Base-by-base conservation (phyloP, 2,329 filamentous ascomycete species). In the Zymoseptoria brevis region DNA sequence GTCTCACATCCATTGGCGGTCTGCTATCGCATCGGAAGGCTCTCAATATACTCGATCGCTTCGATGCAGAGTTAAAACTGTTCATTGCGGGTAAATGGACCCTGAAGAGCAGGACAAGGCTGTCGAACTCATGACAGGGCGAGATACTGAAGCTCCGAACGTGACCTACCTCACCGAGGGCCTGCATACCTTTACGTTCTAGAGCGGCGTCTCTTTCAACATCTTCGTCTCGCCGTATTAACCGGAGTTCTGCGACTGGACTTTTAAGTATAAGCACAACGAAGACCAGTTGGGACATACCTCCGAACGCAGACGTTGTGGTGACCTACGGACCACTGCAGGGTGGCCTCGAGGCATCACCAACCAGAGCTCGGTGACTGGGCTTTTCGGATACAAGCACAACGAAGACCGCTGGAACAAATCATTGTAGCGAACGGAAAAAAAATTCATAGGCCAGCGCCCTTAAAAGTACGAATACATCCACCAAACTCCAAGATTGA, bases 101-200 rank as follows among this genome's bases (percentile, higher is more conserved):
- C 54, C 52, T 22, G n/a, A 49, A 4, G 54, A 57, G 19, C 49
- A 62, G n/a, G 59, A 61, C 1, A 26, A 41, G 57, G 7, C 54
- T 62, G 8, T 64, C 60, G 61, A 61, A 53, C 30, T 53, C 58
- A 19, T 21, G 53, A 59, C 22, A 63, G 58, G 19, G 59, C 62
- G 19, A 61, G 63, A 56, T 2, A 79, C 79, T 0, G 67, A 66
- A 50, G 60, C 60, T 0, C 74, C 76, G 0, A 80, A 80, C 1
- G 77, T 84, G 1, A 68, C 73, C 3, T 83, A 82, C 66, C 68
- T 84, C 9, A 77, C 80, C 13, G 82, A 85, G 69, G 82, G 81
- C 9, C 69, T 71, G 1, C 70, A 77, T 60, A 67, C 64, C 1
- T 81, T 83, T 63, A 69, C 57, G 2, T 66, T 84, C 4, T 71